A percentile compares a stretch with the other conserved stretches of the same genome.
Evolutionary conservation across 352 stramenopile genomes (phyloP).

Genomic region (Pilasporangium apinafurcum): DNA sequence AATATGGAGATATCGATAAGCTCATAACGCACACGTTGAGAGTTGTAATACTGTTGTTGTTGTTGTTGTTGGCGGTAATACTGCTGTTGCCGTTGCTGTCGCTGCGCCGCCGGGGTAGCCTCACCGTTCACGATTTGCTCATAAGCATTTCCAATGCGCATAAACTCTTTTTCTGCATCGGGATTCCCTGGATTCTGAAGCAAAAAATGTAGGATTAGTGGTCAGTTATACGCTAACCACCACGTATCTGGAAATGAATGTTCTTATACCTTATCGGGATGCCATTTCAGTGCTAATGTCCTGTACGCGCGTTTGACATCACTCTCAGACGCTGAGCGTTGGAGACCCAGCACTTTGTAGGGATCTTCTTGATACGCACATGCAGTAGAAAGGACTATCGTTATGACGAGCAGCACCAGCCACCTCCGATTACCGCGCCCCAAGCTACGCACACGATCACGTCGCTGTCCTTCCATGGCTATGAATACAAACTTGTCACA

Average conservation of each 20-base stretch:
- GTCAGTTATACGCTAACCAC: conserved; percentile 10
- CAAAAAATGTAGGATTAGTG: neutral
- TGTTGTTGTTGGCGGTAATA: conserved; percentile 21
- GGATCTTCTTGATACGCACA: conserved; percentile 44
- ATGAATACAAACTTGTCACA: too few relatives aligned
- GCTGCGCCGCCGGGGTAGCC: conserved; percentile 4
- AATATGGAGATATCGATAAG: too few relatives aligned
- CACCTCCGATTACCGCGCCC: neutral
- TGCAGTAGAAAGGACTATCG: neutral
- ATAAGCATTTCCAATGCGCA: conserved; percentile 70
- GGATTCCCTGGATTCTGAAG: conserved; percentile 52
- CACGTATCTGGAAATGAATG: conserved; percentile 10
- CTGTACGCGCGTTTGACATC: conserved; percentile 86
- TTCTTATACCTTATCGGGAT: conserved; percentile 81
- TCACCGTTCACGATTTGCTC: conserved; percentile 42
- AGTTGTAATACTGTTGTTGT: conserved; percentile 40
- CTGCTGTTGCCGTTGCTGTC: conserved; percentile 9
- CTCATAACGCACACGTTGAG: conserved; percentile 20
- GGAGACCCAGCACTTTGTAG: conserved; percentile 64
- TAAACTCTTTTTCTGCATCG: conserved; percentile 65
- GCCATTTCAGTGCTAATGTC: conserved; percentile 83
- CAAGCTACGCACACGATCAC: neutral
- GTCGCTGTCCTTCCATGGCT: conserved; percentile 2
- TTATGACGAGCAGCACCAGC: conserved; percentile 13
- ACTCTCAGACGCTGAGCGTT: conserved; percentile 48